Conservation (phyloP, 805 yeast genomes). For the Limtongozyma cylindracea region DNA sequence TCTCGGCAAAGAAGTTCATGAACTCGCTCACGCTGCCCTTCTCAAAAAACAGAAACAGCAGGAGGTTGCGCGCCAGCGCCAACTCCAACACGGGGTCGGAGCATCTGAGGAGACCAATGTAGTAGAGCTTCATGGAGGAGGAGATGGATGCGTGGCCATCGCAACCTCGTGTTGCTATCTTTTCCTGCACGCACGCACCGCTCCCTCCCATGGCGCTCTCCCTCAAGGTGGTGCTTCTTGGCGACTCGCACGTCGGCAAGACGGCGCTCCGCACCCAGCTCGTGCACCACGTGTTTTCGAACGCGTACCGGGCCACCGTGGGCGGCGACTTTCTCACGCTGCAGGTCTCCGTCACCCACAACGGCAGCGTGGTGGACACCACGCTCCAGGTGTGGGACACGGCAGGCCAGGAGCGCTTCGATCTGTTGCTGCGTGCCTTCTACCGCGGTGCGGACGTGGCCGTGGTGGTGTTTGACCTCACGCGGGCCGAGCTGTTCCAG, state of each 20-base stretch:
- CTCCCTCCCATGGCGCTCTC: too few species aligned
- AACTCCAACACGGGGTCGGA: constrained; percentile 50
- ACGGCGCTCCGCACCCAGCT: constrained; percentile 29
- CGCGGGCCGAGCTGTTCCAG: constrained; percentile 22
- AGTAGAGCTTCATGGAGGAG: constrained; percentile 60
- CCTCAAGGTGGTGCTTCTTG: constrained; percentile 25
- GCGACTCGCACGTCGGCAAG: constrained; percentile 36
- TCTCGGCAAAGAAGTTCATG: constrained; percentile 82
- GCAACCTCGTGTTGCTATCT: too few species aligned
- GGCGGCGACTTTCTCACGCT: constrained; percentile 33
- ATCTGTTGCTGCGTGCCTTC: constrained; percentile 24
- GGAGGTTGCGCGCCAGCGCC: constrained; percentile 55
- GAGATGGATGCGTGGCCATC: neutral
- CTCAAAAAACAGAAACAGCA: constrained; percentile 79
- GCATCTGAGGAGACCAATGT: constrained; percentile 65
- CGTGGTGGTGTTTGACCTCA: constrained; percentile 24
- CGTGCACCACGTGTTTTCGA: constrained; percentile 25
- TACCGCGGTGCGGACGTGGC: constrained; percentile 35
- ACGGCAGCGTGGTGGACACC: constrained; percentile 8
- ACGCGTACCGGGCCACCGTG: constrained; percentile 29
- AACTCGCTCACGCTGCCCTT: constrained; percentile 64
- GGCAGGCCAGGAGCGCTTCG: constrained; percentile 20
- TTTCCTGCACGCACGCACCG: too few species aligned
- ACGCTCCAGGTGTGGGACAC: constrained; percentile 31
- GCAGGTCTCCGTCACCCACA: too few species aligned